Evolutionary conservation across 2,329 filamentous ascomycete species (phyloP).

Genomic region (Fusarium fracticaudum): DNA sequence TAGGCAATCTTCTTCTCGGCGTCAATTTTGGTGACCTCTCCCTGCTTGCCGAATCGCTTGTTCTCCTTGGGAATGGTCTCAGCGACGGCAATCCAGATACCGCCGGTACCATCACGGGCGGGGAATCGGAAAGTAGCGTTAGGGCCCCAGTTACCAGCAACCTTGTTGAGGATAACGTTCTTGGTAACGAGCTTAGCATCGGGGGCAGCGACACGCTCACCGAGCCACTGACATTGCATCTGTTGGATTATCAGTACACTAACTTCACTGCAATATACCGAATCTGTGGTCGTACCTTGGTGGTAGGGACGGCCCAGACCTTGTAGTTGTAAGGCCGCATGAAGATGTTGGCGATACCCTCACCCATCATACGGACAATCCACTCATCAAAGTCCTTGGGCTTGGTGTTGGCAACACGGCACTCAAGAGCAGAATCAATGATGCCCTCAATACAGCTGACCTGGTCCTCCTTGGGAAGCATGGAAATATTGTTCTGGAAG

Average conservation of each 20-base stretch:
- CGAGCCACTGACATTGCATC: constrained; percentile 99
- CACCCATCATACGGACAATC: constrained; percentile 92
- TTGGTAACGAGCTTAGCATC: constrained; percentile 92
- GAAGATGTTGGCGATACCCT: constrained; percentile 91
- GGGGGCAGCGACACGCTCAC: constrained; percentile 96
- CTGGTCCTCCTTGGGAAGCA: constrained; percentile 97
- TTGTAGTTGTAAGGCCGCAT: constrained; percentile 99
- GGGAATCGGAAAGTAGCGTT: constrained; percentile 99
- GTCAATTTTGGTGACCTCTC: constrained; percentile 86
- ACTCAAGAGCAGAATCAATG: constrained; percentile 92
- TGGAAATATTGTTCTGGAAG: constrained; percentile 99
- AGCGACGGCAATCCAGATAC: constrained; percentile 98
- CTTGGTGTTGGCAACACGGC: constrained; percentile 87
- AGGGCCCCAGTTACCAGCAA: constrained; percentile 96
- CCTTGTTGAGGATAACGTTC: constrained; percentile 96
- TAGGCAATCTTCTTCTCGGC: constrained; percentile 84
- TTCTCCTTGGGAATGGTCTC: constrained; percentile 93
- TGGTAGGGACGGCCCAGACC: constrained; percentile 98
- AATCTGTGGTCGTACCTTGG: constrained; percentile 72
- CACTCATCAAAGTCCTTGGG: constrained; percentile 98
- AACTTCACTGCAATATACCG: neutral
- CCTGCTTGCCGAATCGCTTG: constrained; percentile 86
- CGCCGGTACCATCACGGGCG: constrained; percentile 92
- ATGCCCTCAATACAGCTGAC: constrained; percentile 93
- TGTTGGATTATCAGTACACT: constrained; percentile 49